phyloP scores from a whole-genome alignment of 1,284 basidiomycete genomes.

The Tilletia caries region DNA sequence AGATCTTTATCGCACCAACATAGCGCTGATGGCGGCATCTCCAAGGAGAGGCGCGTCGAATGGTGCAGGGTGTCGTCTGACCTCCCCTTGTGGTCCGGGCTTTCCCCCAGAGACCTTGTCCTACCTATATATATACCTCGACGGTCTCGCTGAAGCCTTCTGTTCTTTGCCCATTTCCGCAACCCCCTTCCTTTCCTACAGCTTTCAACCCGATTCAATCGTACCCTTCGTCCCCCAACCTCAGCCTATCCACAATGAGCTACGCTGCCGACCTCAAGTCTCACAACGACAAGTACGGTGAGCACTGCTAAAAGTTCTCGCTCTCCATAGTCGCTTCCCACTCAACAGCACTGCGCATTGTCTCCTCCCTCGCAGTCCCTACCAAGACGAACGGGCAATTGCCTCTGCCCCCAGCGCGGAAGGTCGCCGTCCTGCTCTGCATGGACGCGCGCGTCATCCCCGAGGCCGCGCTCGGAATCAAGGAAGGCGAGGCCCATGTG shows the following conservation, averaged over 20 bases:
- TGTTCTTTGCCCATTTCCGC: too few species aligned
- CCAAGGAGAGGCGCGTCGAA: too few species aligned
- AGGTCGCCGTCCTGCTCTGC: conserved; percentile 9
- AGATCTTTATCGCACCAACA: too few species aligned
- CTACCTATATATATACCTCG: too few species aligned
- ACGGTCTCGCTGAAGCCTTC: too few species aligned
- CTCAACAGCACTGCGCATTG: neutral
- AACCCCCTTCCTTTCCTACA: neutral
- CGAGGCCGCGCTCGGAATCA: conserved; percentile 15
- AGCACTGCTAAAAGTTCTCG: neutral
- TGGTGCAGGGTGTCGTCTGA: too few species aligned
- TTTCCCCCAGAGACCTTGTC: too few species aligned
- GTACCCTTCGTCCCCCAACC: neutral
- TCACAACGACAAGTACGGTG: conserved; percentile 11
- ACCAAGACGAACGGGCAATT: conserved; percentile 13
- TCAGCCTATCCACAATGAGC: neutral
- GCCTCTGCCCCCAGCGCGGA: conserved; percentile 6
- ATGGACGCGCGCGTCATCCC: conserved; percentile 10
- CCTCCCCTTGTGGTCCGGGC: too few species aligned
- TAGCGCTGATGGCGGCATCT: too few species aligned
- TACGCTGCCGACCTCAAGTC: conserved; percentile 11
- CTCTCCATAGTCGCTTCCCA: too few species aligned
- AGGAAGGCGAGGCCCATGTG: conserved; percentile 22
- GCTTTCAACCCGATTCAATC: neutral
- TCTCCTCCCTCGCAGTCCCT: neutral